Percentiles rank a stretch among this genome's conserved stretches.
Evolutionary conservation across 1,284 basidiomycete species (phyloP).

Genomic region (Cryptococcus hybrid): DNA sequence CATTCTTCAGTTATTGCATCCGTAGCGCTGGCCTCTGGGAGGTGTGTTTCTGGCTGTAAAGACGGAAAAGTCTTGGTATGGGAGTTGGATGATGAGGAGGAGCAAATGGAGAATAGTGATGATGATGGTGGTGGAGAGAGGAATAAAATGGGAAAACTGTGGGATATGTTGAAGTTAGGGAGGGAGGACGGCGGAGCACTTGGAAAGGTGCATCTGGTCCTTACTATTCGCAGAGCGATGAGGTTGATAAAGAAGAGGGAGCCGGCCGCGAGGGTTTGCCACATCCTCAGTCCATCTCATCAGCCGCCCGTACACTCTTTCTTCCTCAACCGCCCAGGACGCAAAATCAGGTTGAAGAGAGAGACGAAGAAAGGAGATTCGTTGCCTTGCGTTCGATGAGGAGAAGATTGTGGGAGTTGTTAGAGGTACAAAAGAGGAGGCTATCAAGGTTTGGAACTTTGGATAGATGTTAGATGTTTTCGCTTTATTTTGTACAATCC

Average conservation of each 20-base stretch:
- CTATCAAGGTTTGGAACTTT: constrained; percentile 46
- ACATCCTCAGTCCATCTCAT: constrained; percentile 42
- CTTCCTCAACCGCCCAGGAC: constrained; percentile 30
- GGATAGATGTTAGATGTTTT: background rate
- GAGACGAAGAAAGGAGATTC: constrained; percentile 14
- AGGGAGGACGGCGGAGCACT: constrained; percentile 20
- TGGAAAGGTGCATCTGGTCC: constrained; percentile 26
- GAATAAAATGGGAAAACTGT: constrained; percentile 28
- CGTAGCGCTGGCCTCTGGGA: constrained; percentile 33
- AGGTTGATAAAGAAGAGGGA: constrained; percentile 1
- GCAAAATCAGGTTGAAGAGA: background rate
- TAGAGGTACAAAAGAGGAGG: constrained; percentile 15
- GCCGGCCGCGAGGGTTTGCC: constrained; percentile 16
- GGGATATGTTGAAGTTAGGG: constrained; percentile 40
- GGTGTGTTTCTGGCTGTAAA: constrained; percentile 41
- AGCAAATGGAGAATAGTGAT: constrained; percentile 10
- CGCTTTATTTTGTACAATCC: background rate
- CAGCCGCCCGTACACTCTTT: constrained; percentile 41
- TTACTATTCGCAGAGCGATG: background rate
- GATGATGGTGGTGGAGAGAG: background rate
- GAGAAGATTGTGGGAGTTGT: constrained; percentile 49
- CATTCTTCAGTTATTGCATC: constrained; percentile 40
- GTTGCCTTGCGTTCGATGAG: constrained; percentile 47
- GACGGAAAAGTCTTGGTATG: constrained; percentile 48
- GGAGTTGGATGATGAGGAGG: constrained; percentile 39